Conservation (phyloP, 2,329 filamentous ascomycete genomes). For the Harringtonia lauricola region DNA sequence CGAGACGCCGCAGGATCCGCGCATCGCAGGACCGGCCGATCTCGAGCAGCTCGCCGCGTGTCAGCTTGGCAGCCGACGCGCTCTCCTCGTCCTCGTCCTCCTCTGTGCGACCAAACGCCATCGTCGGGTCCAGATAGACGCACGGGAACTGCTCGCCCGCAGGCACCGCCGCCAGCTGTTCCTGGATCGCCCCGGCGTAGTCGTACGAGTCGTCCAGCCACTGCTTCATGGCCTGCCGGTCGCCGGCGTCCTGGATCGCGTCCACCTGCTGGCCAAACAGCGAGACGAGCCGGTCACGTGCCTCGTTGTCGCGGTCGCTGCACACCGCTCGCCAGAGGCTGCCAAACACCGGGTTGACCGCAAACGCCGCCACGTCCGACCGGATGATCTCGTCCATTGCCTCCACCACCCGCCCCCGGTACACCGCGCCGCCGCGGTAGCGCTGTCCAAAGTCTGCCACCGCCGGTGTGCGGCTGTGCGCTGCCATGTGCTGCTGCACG, state of each 20-base stretch:
- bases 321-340: constrained; percentile 37
- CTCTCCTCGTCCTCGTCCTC: constrained; percentile 10
- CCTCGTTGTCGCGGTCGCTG: constrained; percentile 29
- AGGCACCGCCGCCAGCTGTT: constrained; percentile 24
- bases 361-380: constrained; percentile 29
- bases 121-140: constrained; percentile 37
- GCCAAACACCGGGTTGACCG: constrained; percentile 39
- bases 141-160: constrained; percentile 30
- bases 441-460: constrained; percentile 26
- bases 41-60: constrained; percentile 35
- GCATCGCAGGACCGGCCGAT: constrained; percentile 39
- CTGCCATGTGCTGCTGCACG: constrained; percentile 15
- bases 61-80: constrained; percentile 22
- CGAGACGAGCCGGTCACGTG: constrained; percentile 28
- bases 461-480: constrained; percentile 13
- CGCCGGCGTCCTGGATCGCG: constrained; percentile 17
- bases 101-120: constrained; percentile 19
- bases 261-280: constrained; percentile 29
- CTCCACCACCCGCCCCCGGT: constrained; percentile 24
- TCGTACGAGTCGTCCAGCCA: constrained; percentile 43
- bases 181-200: constrained; percentile 30
- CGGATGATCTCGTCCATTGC: constrained; percentile 32
- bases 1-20: constrained; percentile 33
- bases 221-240: constrained; percentile 27
- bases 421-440: constrained; percentile 25